Evolutionary conservation across 768 basidiomycete species (phyloP).

Genomic region (Leccinum uliginosum): DNA sequence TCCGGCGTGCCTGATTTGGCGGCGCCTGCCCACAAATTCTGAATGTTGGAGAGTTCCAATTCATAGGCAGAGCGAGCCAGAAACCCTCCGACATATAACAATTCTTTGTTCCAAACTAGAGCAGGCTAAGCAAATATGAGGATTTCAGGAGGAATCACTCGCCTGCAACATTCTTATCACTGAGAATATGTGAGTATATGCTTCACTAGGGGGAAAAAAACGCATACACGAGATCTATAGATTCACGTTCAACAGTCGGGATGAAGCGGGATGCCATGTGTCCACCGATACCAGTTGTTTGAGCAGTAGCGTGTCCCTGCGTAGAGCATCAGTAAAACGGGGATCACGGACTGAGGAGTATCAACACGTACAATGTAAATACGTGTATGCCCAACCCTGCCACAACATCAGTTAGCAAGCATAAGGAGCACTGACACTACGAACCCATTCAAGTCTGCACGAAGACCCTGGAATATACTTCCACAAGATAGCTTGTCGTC

Average conservation of each 20-base stretch:
- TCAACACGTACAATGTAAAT: slow-evolving; percentile 10
- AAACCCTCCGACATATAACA: slow-evolving; percentile 9
- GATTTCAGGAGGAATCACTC: not conserved
- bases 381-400: slow-evolving; percentile 10
- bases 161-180: slow-evolving; percentile 9
- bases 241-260: slow-evolving; percentile 17
- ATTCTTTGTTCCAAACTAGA: slow-evolving; percentile 85
- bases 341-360: not conserved
- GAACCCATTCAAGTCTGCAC: slow-evolving; percentile 82
- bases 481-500: slow-evolving; percentile 67
- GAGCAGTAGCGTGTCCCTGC: slow-evolving; percentile 11
- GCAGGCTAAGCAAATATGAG: not conserved
- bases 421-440: slow-evolving; percentile 12
- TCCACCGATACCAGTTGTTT: slow-evolving; percentile 15
- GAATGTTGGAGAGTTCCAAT: slow-evolving; percentile 10
- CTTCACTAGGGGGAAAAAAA: not conserved
- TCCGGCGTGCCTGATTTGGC: slow-evolving; percentile 30
- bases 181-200: not conserved
- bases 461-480: slow-evolving; percentile 82
- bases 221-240: slow-evolving; percentile 12
- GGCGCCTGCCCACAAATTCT: slow-evolving; percentile 53
- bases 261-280: slow-evolving; percentile 17
- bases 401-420: not conserved
- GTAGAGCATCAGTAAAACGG: not conserved
- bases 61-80: slow-evolving; percentile 10